phyloP scores from a whole-genome alignment of 2,329 filamentous ascomycete species.

The Scedosporium aurantiacum region DNA sequence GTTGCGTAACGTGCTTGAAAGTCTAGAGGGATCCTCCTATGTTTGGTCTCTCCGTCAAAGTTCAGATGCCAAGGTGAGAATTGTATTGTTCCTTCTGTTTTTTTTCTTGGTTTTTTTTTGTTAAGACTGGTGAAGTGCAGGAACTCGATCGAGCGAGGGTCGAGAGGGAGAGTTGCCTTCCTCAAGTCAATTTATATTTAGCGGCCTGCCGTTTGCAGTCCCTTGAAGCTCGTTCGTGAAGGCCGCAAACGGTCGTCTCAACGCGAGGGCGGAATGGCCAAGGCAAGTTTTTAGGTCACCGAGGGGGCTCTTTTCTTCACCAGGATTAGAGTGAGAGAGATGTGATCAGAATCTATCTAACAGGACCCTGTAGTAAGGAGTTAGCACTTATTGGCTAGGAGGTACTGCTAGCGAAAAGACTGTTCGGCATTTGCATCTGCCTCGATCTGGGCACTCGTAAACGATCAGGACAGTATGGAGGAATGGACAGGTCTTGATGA shows the following conservation, averaged over 20 bases:
- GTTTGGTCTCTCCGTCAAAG: too few species aligned
- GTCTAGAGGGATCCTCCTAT: neutral
- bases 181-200: too few species aligned
- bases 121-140: too few species aligned
- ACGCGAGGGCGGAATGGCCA: neutral
- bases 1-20: neutral
- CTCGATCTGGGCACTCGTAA: constrained; percentile 71
- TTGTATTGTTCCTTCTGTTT: too few species aligned
- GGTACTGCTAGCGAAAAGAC: constrained; percentile 98
- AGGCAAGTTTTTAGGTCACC: too few species aligned
- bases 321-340: neutral
- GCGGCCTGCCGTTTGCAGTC: too few species aligned
- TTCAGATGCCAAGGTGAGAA: too few species aligned
- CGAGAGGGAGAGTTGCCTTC: too few species aligned
- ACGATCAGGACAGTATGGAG: constrained; percentile 81
- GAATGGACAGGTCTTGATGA: constrained; percentile 68
- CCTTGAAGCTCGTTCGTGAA: too few species aligned
- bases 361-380: constrained; percentile 60
- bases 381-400: constrained; percentile 39
- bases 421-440: constrained; percentile 43
- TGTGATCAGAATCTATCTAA: constrained; percentile 98
- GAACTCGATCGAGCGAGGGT: too few species aligned
- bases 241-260: too few species aligned
- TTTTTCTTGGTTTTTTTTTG: too few species aligned
- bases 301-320: neutral